Percentiles rank a stretch among this genome's conserved stretches.
These are phyloP conservation scores for Soucietia sequanensis DNA, from an alignment of 805 yeast species.

Conservation along the genomic window DNA sequence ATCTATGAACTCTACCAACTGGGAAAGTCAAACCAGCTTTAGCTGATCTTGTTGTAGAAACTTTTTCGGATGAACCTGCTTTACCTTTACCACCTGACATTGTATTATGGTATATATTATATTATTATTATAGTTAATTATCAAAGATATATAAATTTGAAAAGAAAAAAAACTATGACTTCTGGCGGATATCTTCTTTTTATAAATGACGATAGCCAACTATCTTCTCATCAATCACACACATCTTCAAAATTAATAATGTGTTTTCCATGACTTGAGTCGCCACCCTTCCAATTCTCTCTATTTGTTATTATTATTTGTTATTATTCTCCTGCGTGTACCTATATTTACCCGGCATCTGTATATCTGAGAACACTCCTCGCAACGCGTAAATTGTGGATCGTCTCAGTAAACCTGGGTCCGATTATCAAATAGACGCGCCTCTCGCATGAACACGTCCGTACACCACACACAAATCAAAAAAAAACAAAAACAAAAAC, in stretches of 20 bases:
- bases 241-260: not conserved
- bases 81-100: constrained; percentile 43
- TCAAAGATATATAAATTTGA: too few species aligned
- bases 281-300: too few species aligned
- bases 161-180: too few species aligned
- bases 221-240: not conserved
- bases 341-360: too few species aligned
- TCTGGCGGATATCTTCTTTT: too few species aligned
- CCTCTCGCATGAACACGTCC: too few species aligned
- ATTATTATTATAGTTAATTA: too few species aligned
- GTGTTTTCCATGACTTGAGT: not conserved
- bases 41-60: constrained; percentile 48
- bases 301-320: too few species aligned
- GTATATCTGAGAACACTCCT: not conserved
- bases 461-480: not conserved
- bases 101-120: too few species aligned
- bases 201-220: too few species aligned
- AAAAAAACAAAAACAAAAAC: constrained; percentile 1
- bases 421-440: too few species aligned
- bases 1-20: constrained; percentile 52
- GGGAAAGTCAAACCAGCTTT: constrained; percentile 52
- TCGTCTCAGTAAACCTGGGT: not conserved
- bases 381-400: not conserved
- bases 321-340: too few species aligned
- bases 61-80: constrained; percentile 48